phyloP scores from a whole-genome alignment of 2,329 filamentous ascomycete species.

The Trichothecium roseum region DNA sequence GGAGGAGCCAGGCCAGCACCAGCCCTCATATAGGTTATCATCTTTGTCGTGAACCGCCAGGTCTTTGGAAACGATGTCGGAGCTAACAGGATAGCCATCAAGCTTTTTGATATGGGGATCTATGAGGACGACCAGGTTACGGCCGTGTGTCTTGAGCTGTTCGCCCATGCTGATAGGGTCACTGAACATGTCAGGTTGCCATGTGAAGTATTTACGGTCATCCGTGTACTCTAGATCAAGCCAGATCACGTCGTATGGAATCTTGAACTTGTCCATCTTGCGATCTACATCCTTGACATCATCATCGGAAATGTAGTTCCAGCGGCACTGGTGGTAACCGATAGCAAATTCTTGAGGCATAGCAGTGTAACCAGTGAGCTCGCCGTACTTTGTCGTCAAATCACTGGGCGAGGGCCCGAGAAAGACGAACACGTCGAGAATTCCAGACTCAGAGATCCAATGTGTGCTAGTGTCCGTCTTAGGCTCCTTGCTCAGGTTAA shows the following conservation, averaged over 20 bases:
- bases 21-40: constrained; percentile 79
- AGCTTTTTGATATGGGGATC: constrained; percentile 97
- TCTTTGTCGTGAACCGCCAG: constrained; percentile 87
- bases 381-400: constrained; percentile 70
- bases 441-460: constrained; percentile 89
- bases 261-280: constrained; percentile 90
- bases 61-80: constrained; percentile 75
- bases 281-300: constrained; percentile 94
- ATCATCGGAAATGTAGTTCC: constrained; percentile 97
- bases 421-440: constrained; percentile 90
- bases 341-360: constrained; percentile 88
- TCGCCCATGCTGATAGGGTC: constrained; percentile 82
- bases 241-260: constrained; percentile 98
- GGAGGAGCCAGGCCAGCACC: constrained; percentile 97
- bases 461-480: constrained; percentile 80
- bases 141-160: constrained; percentile 72
- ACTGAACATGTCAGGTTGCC: constrained; percentile 80
- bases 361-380: constrained; percentile 84
- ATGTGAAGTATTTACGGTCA: constrained; percentile 96
- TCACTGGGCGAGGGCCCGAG: constrained; percentile 79
- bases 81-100: constrained; percentile 63
- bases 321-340: constrained; percentile 93
- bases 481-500: constrained; percentile 61
- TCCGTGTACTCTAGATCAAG: constrained; percentile 97
- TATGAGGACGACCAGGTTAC: constrained; percentile 89